Evolutionary conservation across 179 eudicot species (phyloP), one percentile per base, ranked within the genome.

Genomic region (Heliamphora pulchella): DNA sequence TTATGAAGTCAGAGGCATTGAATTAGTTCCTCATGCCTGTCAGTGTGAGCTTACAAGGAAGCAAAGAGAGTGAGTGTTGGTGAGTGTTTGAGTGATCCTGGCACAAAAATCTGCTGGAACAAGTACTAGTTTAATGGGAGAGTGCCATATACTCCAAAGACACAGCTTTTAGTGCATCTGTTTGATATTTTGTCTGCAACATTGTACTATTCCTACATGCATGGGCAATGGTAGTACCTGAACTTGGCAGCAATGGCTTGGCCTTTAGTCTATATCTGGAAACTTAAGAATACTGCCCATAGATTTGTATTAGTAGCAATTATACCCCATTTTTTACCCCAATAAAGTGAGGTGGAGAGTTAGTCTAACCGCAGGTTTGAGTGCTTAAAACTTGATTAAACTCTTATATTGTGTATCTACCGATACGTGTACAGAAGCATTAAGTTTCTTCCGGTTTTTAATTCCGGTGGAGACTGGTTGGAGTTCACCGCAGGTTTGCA

Each of bases 91-190:
- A 31, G 31, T 31, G 31, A 31, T 31, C 31, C 31, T 31, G 31
- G 51, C 51, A 48, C 31, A 6, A 67, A 67, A 67, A 15, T 67
- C 71, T 67, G 48, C 71, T 67, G 71, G 50, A 67, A 67, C n/a
- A 10, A 67, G 71, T 67, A 67, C 71, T 41, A 4, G 1, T n/a
- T 41, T 67, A 47, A 43, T 41, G 48, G 50, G 7, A 43, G 14
- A 67, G 47, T 67, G 50, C 70, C 31, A 46, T 65, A 65, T 22
- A 31, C 70, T 39, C 17, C 47, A 65, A 9, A 11, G 47, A 65
- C 4, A 20, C 6, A 9, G 71, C 71, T 43, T 67, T 67, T 67
- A 39, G 50, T 67, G 50, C 50, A 43, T 67, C 48, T 67, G 41
- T 67, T 13, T 11, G 48, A 41, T 67, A 2, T 67, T 13, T 31